Percentiles rank a stretch among this genome's conserved stretches.
phyloP scores from a whole-genome alignment of 2,329 filamentous ascomycete genomes.

The Colletotrichum tropicale region DNA sequence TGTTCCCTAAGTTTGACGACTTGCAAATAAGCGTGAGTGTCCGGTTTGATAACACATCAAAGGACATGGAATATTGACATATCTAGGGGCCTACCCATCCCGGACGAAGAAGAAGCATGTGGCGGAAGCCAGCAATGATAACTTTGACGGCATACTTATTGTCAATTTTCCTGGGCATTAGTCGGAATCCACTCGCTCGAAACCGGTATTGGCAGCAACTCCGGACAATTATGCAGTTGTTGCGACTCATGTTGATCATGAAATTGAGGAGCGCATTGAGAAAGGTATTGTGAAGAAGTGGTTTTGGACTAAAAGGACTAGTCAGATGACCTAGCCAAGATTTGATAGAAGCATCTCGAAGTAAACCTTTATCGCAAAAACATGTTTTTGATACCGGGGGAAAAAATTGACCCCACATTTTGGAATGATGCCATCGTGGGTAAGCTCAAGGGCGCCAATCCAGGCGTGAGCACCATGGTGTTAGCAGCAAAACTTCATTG shows the following conservation, averaged over 20 bases:
- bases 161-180: background rate
- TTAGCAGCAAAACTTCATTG: background rate
- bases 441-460: too few species aligned
- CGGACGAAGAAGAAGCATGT: background rate
- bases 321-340: background rate
- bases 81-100: background rate
- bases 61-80: background rate
- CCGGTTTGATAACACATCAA: background rate
- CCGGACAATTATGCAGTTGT: background rate
- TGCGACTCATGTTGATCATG: background rate
- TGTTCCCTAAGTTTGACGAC: conserved; percentile 38
- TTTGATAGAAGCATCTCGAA: background rate
- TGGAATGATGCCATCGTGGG: background rate
- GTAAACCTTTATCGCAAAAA: too few species aligned
- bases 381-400: too few species aligned
- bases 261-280: background rate
- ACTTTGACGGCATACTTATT: background rate
- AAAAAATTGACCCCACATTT: background rate
- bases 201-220: background rate
- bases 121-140: background rate
- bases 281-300: background rate
- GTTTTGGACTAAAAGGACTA: background rate
- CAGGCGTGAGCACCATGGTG: background rate
- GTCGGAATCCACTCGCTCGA: background rate
- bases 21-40: conserved; percentile 36